Percentiles rank a stretch among this genome's conserved stretches.
phyloP scores from a whole-genome alignment of 106 monocot genomes.

The Allium cepa region DNA sequence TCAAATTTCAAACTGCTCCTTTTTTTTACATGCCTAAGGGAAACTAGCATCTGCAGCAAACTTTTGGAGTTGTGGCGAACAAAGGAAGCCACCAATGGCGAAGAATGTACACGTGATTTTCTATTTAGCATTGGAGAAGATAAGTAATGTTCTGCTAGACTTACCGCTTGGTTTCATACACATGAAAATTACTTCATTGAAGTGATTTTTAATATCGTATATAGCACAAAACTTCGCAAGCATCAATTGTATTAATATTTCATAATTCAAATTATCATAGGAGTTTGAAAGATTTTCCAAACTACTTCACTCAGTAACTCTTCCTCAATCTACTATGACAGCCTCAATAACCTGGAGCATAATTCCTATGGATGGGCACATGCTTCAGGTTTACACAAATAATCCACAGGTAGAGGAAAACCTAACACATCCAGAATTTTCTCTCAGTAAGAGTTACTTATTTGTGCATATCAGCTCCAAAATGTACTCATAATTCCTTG shows the following conservation, averaged over 20 bases:
- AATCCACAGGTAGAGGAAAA: conserved; percentile 84
- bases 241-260: background rate
- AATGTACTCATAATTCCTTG: background rate
- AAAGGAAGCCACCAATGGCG: conserved; percentile 44
- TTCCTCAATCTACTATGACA: conserved; percentile 5
- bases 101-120: conserved; percentile 94
- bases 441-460: conserved; percentile 48
- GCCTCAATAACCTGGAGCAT: conserved; percentile 30
- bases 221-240: background rate
- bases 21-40: conserved; percentile 10
- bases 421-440: conserved; percentile 72
- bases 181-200: conserved; percentile 89
- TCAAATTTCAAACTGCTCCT: too few species aligned
- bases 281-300: conserved; percentile 52
- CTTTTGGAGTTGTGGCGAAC: conserved; percentile 81
- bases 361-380: conserved; percentile 36
- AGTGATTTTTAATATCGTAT: conserved; percentile 22
- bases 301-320: conserved; percentile 30
- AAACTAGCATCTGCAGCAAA: conserved; percentile 71
- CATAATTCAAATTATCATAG: conserved; percentile 15
- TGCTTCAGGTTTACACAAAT: conserved; percentile 72
- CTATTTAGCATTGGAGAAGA: conserved; percentile 88
- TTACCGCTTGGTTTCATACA: conserved; percentile 98
- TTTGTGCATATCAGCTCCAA: background rate
- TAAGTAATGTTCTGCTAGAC: conserved; percentile 89